phyloP scores from a whole-genome alignment of 2,329 filamentous ascomycete species.

The Microcera coccophila region DNA sequence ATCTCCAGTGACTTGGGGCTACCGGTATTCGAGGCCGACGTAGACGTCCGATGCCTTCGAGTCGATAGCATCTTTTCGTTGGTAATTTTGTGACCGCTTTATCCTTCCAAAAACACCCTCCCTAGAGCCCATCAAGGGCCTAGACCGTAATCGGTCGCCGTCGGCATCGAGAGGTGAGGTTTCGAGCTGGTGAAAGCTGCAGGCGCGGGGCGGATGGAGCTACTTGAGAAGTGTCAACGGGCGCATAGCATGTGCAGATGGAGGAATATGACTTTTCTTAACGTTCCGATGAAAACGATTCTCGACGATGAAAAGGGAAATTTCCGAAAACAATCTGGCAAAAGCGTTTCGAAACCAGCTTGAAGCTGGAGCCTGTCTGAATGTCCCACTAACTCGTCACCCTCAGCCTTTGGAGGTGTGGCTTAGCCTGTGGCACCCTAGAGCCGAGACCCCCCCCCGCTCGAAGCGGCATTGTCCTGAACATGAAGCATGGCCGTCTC shows the following conservation, averaged over 20 bases:
- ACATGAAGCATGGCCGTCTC: neutral
- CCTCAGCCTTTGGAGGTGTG: constrained; percentile 32
- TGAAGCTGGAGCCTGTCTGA: constrained; percentile 28
- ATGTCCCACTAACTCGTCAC: constrained; percentile 20
- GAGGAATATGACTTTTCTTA: too few relatives aligned
- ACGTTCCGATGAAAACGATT: neutral
- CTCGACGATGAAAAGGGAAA: neutral
- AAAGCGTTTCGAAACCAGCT: constrained; percentile 21
- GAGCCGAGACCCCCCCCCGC: neutral
- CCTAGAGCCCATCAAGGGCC: constrained; percentile 38
- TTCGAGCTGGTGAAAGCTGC: constrained; percentile 11
- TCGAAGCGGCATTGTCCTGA: neutral
- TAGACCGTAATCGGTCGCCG: constrained; percentile 29
- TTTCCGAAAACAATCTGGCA: constrained; percentile 9
- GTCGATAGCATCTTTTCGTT: constrained; percentile 46
- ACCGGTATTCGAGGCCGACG: constrained; percentile 54
- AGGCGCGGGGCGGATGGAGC: constrained; percentile 22
- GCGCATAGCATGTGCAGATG: too few relatives aligned
- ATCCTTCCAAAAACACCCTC: constrained; percentile 27
- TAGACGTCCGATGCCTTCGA: constrained; percentile 61
- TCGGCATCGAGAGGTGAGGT: constrained; percentile 34
- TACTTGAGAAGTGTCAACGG: neutral
- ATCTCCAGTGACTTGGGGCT: constrained; percentile 60
- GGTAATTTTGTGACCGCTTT: constrained; percentile 14
- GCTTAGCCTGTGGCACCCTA: constrained; percentile 15